Percentiles rank a stretch among this genome's conserved stretches.
phyloP scores from a whole-genome alignment of 768 basidiomycete genomes.

The Filobasidium floriforme region DNA sequence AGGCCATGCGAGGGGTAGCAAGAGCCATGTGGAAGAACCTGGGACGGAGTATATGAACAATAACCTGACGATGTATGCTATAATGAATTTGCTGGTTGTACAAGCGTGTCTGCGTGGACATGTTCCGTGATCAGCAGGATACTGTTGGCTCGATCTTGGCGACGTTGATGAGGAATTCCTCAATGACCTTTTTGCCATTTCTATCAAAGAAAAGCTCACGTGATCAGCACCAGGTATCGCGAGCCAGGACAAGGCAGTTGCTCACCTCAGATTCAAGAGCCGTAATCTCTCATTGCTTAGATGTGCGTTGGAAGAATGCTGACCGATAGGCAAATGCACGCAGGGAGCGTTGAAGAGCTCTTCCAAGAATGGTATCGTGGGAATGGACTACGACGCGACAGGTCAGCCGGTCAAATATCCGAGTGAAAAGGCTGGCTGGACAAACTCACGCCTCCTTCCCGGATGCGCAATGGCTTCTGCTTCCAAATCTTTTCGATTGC shows the following conservation, averaged over 20 bases:
- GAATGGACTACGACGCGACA: slow-evolving; percentile 61
- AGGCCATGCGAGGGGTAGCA: slow-evolving; percentile 33
- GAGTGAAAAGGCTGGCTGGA: background rate
- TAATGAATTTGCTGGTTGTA: background rate
- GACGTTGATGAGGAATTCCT: slow-evolving; percentile 32
- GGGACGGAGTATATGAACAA: background rate
- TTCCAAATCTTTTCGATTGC: slow-evolving; percentile 85
- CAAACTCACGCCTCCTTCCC: slow-evolving; percentile 78
- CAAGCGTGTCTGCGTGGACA: background rate
- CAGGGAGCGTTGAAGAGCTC: slow-evolving; percentile 82
- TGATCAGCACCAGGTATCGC: background rate
- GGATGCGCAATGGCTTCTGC: slow-evolving; percentile 70
- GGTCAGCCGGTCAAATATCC: background rate
- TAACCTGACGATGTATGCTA: background rate
- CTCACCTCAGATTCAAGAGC: slow-evolving; percentile 59
- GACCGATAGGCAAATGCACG: slow-evolving; percentile 88
- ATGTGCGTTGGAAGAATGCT: slow-evolving; percentile 62
- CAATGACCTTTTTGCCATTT: slow-evolving; percentile 43
- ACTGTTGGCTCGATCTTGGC: slow-evolving; percentile 6
- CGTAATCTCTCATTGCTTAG: slow-evolving; percentile 88
- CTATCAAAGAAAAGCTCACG: slow-evolving; percentile 12
- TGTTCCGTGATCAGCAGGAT: background rate
- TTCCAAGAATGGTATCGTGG: slow-evolving; percentile 87
- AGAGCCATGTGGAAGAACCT: slow-evolving; percentile 29
- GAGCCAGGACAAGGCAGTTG: background rate